Percentiles rank a stretch among this genome's conserved stretches.
Evolutionary conservation across 139 green algal genomes (phyloP).

Genomic region (Picochlorum sp.): DNA sequence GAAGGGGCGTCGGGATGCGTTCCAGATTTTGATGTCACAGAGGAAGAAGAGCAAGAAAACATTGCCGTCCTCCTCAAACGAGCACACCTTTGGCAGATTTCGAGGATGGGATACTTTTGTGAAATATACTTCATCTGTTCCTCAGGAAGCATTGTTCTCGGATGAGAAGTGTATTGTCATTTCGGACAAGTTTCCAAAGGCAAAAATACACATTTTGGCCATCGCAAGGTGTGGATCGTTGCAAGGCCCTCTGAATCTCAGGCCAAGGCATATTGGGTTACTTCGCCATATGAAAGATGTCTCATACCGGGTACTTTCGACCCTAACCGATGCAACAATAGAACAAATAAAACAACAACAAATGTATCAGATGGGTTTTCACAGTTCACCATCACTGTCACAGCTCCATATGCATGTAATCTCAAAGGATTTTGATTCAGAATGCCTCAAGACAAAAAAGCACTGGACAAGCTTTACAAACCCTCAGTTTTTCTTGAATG

Average conservation of each 20-base stretch:
- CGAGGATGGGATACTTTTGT: background rate
- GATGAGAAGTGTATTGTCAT: constrained; percentile 48
- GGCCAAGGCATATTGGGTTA: constrained; percentile 34
- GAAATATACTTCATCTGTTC: background rate
- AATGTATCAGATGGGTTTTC: constrained; percentile 66
- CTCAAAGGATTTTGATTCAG: constrained; percentile 46
- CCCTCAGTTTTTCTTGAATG: constrained; percentile 63
- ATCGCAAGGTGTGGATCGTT: constrained; percentile 41
- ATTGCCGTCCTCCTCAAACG: background rate
- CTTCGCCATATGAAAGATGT: constrained; percentile 52
- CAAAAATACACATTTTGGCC: constrained; percentile 49
- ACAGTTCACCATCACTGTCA: constrained; percentile 62
- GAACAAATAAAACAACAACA: background rate
- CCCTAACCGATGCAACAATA: too few species aligned
- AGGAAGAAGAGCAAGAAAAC: background rate
- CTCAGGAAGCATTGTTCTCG: constrained; percentile 13
- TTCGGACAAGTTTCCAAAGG: constrained; percentile 55
- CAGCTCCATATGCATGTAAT: constrained; percentile 88
- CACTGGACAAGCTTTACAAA: constrained; percentile 78
- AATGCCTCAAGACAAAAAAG: constrained; percentile 68
- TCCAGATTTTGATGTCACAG: background rate
- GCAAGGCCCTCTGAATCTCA: constrained; percentile 34
- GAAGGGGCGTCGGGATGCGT: background rate
- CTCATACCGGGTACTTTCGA: background rate
- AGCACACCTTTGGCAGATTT: background rate